These are phyloP conservation scores for Sabuloglossum arenarium DNA, from an alignment of 495 filamentous ascomycete species.

Conservation along the genomic window DNA sequence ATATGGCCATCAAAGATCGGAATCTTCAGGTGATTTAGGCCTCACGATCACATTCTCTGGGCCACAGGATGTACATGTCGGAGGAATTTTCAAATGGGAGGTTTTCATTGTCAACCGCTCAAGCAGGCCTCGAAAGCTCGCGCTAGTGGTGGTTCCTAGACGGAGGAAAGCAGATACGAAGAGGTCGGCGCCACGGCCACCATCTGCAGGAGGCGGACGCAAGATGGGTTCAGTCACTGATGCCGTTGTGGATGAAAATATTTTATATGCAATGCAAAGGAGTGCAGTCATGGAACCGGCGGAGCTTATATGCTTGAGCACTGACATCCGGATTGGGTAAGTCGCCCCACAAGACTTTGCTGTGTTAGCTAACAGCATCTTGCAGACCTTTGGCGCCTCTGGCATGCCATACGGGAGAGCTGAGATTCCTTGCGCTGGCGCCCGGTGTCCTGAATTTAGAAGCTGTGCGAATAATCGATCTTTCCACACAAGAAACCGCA, in stretches of 20 bases:
- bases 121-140: conserved; percentile 46
- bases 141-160: conserved; percentile 58
- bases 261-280: conserved; percentile 66
- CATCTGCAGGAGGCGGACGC: conserved; percentile 19
- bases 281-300: conserved; percentile 46
- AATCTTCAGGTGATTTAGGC: conserved; percentile 35
- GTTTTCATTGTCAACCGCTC: conserved; percentile 79
- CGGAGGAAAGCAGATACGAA: conserved; percentile 46
- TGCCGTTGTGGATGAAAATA: conserved; percentile 66
- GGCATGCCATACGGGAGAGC: conserved; percentile 59
- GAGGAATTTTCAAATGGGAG: conserved; percentile 65
- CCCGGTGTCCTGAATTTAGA: conserved; percentile 61
- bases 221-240: conserved; percentile 39
- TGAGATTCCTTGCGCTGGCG: conserved; percentile 58
- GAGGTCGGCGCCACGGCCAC: conserved; percentile 28
- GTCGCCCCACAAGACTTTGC: conserved; percentile 9
- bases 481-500: conserved; percentile 58
- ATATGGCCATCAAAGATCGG: conserved; percentile 24
- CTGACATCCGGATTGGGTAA: conserved; percentile 66
- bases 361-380: not conserved
- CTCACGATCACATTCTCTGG: conserved; percentile 58
- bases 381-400: conserved; percentile 46
- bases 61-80: conserved; percentile 38
- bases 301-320: conserved; percentile 61
- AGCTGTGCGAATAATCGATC: conserved; percentile 61